phyloP scores from a whole-genome alignment of 2,329 filamentous ascomycete genomes.

The Neurospora sp. region DNA sequence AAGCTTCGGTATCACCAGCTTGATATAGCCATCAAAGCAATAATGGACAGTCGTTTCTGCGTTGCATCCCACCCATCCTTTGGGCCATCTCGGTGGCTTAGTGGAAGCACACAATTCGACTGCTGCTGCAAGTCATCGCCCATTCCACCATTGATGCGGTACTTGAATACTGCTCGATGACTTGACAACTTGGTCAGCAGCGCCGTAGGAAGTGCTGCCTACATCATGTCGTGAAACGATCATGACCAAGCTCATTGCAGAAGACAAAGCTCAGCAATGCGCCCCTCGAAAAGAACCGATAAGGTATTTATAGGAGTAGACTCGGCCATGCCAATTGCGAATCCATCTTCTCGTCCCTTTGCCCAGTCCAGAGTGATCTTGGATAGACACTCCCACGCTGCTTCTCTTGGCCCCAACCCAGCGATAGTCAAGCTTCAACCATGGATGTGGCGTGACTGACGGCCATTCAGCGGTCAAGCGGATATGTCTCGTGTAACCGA shows the following conservation, averaged over 20 bases:
- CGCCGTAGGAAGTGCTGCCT: background rate
- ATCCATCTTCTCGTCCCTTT: background rate
- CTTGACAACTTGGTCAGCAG: background rate
- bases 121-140: background rate
- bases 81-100: background rate
- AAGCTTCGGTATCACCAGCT: background rate
- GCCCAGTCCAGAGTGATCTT: background rate
- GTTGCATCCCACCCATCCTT: background rate
- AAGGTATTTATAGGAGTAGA: background rate
- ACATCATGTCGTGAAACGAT: background rate
- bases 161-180: background rate
- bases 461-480: background rate
- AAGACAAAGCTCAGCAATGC: background rate
- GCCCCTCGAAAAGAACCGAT: background rate
- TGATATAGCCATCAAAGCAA: background rate
- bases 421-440: background rate
- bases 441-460: background rate
- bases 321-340: background rate
- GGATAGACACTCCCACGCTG: background rate
- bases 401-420: background rate
- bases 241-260: background rate
- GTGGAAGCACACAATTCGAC: background rate
- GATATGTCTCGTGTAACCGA: background rate
- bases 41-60: background rate
- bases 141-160: background rate